Evolutionary conservation across 768 basidiomycete species (phyloP), one percentile per base, ranked within the genome.

Genomic region (Trametes cinnabarina): DNA sequence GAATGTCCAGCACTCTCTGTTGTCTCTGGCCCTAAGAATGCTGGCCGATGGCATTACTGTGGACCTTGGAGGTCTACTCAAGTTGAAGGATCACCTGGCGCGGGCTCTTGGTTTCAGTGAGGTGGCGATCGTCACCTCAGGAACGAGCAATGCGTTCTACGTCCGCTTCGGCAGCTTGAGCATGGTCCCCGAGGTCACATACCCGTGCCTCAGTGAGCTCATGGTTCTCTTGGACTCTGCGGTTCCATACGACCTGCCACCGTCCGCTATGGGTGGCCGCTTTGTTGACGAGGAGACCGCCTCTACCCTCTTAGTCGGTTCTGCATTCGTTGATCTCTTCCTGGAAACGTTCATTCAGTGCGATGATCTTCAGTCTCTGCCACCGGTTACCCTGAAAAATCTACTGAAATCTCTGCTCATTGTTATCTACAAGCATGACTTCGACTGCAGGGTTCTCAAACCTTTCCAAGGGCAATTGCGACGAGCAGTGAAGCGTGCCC

Each of bases 391-490:
- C 1, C 67, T 82, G 58, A 88, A 90, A 65, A 79, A 76, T 51
- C 65, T 88, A 41, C 71, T 91, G 42, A 87, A 90, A 71, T 73
- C 80, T 1, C 64, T 90, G 22, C 77, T 86, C 55, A 81, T 89
- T 41, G 75, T 85, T 58, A 78, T 88, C 20, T 84, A 85, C 71
- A 92, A 92, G 72, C 85, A 89, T 58, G 85, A 92, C 65, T 81
- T 92, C 56, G 83, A 84, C 44, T 79, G 77, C 49, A 69, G 64
- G 19, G 69, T 78, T 14, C 73, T 91, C 52, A 75, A 70, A 48
- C 82, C 83, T 63, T 76, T 88, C 26, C 82, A 85, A 46, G 75
- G 73, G 28, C 62, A 71, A 14, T 71, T 90, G 2, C 79, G 83
- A 35, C 76, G 71, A 48, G 84, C 87, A 0, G 74, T 87, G 14